Evolutionary conservation across 1,284 basidiomycete genomes (phyloP), one percentile per base, ranked within the genome.

Genomic region (Pseudozyma flocculosa): DNA sequence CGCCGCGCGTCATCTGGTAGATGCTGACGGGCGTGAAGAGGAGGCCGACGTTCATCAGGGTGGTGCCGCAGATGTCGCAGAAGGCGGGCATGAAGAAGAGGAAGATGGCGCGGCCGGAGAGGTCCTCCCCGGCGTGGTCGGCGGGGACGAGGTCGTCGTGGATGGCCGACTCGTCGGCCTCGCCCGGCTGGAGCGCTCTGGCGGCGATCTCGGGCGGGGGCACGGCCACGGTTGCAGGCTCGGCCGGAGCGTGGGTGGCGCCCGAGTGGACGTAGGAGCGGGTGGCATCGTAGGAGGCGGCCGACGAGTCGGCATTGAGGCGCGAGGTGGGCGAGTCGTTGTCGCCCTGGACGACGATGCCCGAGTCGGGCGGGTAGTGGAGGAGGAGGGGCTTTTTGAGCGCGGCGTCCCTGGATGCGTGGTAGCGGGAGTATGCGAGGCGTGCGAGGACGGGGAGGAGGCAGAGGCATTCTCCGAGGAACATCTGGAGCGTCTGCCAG

Each of bases 1-100:
- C 90, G 39, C 95, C 95, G 61, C 95, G 86, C 38, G 89, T 91
- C 94, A 97, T 97, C 51, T 81, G 94, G 82, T 90, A 97, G 72
- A 98, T 92, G 46, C 92, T 95, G 40, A 97, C 94, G 22, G 93
- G 93, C 1, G 91, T 94, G 79, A 94, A 91, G 43, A 97, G 84
- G 47, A 97, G 84, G 52, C 92, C 93, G 68, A 93, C 83, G 73
- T 95, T 95, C 93, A 96, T 96, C 68, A 91, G 88, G 63, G 90
- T 92, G 24, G 90, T 92, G 37, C 85, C 90, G 73, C 88, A 89
- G 42, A 92, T 85, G 80, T 93, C 91, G 79, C 88, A 92, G 38
- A 84, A 80, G 26, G 90, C 89, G n/a, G 90, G 90, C 59, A 91
- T 84, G 46, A 93, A 81, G 49, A 91, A 83, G 55, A 90, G 80